Base-by-base conservation (phyloP, 2,329 filamentous ascomycete species). In the Fusarium decemcellulare region DNA sequence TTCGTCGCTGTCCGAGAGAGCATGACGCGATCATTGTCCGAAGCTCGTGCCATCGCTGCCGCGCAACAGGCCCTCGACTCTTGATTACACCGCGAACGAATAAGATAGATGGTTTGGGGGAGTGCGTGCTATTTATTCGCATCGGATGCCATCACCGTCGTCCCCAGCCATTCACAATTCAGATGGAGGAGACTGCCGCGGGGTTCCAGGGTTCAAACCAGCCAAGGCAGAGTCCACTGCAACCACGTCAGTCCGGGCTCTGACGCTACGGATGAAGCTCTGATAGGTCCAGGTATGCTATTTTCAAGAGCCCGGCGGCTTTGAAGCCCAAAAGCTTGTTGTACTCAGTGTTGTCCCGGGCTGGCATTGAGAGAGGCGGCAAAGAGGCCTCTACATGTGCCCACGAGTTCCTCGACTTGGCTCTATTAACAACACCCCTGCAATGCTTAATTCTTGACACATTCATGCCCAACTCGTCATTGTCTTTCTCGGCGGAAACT, bases 1-100 rank as follows among this genome's bases (percentile, higher is more conserved):
- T 79, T 87, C 54, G 77, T 84, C 54, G 81, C 80, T 60, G 81
- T 86, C 72, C 84, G 86, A 23, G 85, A 88, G 74, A 78, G 77
- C 37, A 65, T 82, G 30, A 77, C 76, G 11, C 66, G 74, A 50
- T 73, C 77, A 7, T 57, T 67, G 5, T 62, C 70, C n/a, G 72
- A 74, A 43, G 68, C 70, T 14, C 72, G 73, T 8, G 72, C 67
- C 8, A 61, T 69, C 6, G 74, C 72, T 32, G 74, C 74, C n/a
- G 68, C 69, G 4, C 71, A 75, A 42, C 65, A 67, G 39, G 64
- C 72, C 6, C 63, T 76, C 15, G 70, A 74, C 5, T 51, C 52
- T 18, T 73, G 59, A 71, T 42, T 23, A 23, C 5, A n/a, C 43
- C 36, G 30, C 27, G 40, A 14, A 9, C 11, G n/a, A 40, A 16